phyloP scores from a whole-genome alignment of 2,329 filamentous ascomycete genomes.

The Colletotrichum paranaense region DNA sequence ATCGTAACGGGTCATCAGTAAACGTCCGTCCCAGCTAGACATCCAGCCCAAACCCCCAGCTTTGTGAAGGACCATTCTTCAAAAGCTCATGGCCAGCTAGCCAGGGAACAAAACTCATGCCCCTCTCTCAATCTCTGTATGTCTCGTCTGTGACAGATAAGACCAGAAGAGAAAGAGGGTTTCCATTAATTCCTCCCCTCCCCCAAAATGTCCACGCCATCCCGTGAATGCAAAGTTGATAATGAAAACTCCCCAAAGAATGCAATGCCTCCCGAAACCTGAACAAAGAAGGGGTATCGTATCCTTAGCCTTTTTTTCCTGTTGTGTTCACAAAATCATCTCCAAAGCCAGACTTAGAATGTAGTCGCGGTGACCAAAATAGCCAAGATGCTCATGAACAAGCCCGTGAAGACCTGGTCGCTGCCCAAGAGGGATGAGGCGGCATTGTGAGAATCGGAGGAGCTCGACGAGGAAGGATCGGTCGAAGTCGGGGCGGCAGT shows the following conservation, averaged over 20 bases:
- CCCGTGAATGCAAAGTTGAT: neutral
- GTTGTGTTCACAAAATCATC: neutral
- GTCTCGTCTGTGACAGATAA: neutral
- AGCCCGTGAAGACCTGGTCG: neutral
- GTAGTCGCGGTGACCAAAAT: neutral
- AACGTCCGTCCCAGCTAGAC: neutral
- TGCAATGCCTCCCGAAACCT: neutral
- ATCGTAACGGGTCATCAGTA: constrained; percentile 28
- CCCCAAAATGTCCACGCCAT: neutral
- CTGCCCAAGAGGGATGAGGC: neutral
- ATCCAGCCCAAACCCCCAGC: neutral
- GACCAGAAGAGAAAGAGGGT: neutral
- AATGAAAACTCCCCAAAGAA: neutral
- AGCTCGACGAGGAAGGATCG: neutral
- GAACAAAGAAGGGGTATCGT: neutral
- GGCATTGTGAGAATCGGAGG: constrained; percentile 10
- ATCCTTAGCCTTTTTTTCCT: neutral
- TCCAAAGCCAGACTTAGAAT: neutral
- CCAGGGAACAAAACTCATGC: neutral
- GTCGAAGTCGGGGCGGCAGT: neutral
- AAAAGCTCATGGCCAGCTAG: neutral
- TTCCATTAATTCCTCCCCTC: neutral
- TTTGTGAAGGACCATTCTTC: neutral
- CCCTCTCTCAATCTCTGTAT: neutral
- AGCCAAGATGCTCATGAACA: constrained; percentile 6